Base-by-base conservation (phyloP, 2,329 filamentous ascomycete genomes). In the Cordyceps pruinosa region DNA sequence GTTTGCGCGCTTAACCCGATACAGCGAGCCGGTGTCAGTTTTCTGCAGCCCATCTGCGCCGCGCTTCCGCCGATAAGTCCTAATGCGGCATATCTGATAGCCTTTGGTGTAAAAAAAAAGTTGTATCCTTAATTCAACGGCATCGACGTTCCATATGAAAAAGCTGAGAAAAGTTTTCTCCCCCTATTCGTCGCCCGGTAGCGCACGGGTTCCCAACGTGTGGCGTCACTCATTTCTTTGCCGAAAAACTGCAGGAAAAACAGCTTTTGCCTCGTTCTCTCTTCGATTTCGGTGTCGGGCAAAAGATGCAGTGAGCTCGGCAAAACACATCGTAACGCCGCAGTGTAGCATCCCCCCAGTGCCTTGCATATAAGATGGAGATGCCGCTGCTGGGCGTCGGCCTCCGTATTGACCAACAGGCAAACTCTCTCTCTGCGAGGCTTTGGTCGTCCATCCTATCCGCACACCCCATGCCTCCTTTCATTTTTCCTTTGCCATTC, bases 1-100 rank as follows among this genome's bases (percentile, higher is more conserved):
- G 26, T 39, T 34, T n/a, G 15, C 25, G 42, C 30, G 56, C 56
- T 58, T 41, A 42, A 48, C 56, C 56, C 49, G 48, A 58, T 53
- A 47, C 21, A 44, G 56, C 15, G n/a, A 28, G 15, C 35, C 19
- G n/a, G 39, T 46, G 48, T 56, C 53, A n/a, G 12, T 34, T 44
- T 56, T 44, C 37, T 53, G 41, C 56, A 48, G 56, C 41, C 56
- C n/a, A 46, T 48, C 32, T 44, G 37, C 55, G 55, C 46, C 44
- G 23, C 47, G 34, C 34, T 46, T 30, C 56, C 42, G 21, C 55
- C 47, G 49, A 46, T 58, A 58, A 52, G 49, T 58, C 56, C 56
- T 37, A 58, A 58, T 50, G 56, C 56, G 56, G 56, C 49, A 58
- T 58, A 58, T 58, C 56, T 41, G 41, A 47, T 53, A 47, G n/a